phyloP scores from a whole-genome alignment of 2,329 filamentous ascomycete species.

The Alternaria ethzedia region DNA sequence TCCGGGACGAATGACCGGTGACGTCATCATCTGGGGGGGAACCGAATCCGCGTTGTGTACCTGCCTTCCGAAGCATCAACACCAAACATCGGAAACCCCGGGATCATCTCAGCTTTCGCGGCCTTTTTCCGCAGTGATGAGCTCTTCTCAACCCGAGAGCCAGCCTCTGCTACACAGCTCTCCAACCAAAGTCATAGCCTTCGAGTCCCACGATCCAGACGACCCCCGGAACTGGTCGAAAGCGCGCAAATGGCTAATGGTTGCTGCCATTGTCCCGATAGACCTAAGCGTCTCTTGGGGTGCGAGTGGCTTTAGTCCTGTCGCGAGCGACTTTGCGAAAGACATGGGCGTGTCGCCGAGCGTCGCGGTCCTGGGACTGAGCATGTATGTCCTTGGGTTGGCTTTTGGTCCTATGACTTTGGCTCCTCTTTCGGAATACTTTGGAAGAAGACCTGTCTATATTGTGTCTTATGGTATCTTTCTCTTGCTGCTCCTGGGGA shows the following conservation, averaged over 20 bases:
- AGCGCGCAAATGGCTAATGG: constrained; percentile 45
- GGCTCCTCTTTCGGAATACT: constrained; percentile 49
- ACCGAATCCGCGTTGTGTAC: background rate
- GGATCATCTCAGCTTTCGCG: background rate
- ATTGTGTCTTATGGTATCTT: constrained; percentile 53
- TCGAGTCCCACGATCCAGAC: constrained; percentile 28
- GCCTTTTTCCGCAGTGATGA: constrained; percentile 1
- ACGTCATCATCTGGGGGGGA: background rate
- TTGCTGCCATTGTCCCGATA: constrained; percentile 45
- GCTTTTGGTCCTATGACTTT: constrained; percentile 50
- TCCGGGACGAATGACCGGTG: background rate
- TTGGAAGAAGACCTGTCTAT: constrained; percentile 53
- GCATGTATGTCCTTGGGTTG: constrained; percentile 56
- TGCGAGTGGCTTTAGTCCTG: constrained; percentile 57
- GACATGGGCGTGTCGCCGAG: constrained; percentile 52
- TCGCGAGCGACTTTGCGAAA: constrained; percentile 49
- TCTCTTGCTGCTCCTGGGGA: constrained; percentile 52
- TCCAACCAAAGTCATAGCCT: constrained; percentile 19
- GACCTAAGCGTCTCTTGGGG: constrained; percentile 51
- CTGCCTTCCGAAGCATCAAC: background rate
- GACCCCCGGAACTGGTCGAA: constrained; percentile 46
- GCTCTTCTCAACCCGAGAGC: background rate
- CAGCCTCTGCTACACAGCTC: constrained; percentile 15
- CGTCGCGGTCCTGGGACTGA: constrained; percentile 54
- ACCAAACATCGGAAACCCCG: background rate